phyloP scores from a whole-genome alignment of 2,329 filamentous ascomycete species.

The Aspergillus sp. region DNA sequence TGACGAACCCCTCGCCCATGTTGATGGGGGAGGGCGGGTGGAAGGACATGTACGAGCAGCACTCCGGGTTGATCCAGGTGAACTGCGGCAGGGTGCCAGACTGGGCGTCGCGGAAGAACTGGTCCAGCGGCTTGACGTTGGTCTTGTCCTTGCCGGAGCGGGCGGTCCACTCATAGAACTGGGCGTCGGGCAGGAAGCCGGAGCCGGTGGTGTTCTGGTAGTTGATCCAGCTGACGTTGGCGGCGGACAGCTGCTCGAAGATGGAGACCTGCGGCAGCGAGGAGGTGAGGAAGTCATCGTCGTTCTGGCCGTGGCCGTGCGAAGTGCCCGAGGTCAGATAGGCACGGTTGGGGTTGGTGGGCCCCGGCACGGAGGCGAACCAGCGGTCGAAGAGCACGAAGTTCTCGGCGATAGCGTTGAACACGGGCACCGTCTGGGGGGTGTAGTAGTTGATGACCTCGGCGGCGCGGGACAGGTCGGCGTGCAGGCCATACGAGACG shows the following conservation, averaged over 20 bases:
- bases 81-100: slow-evolving; percentile 46
- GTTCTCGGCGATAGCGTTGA: slow-evolving; percentile 43
- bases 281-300: slow-evolving; percentile 33
- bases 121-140: slow-evolving; percentile 37
- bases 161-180: slow-evolving; percentile 46
- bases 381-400: slow-evolving; percentile 47
- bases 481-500: slow-evolving; percentile 31
- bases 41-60: slow-evolving; percentile 52
- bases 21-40: slow-evolving; percentile 47
- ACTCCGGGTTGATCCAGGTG: slow-evolving; percentile 52
- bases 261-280: slow-evolving; percentile 40
- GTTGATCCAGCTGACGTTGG: slow-evolving; percentile 47
- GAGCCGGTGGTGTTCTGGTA: slow-evolving; percentile 47
- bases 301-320: slow-evolving; percentile 40
- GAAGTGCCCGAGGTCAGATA: slow-evolving; percentile 43
- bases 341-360: slow-evolving; percentile 40
- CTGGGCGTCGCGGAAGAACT: slow-evolving; percentile 48
- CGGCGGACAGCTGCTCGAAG: slow-evolving; percentile 43
- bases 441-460: slow-evolving; percentile 48
- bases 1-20: slow-evolving; percentile 47
- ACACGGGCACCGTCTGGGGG: slow-evolving; percentile 42
- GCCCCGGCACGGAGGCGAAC: slow-evolving; percentile 43
- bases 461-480: slow-evolving; percentile 37
- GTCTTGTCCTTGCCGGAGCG: slow-evolving; percentile 34
- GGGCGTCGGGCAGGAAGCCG: slow-evolving; percentile 45